phyloP scores from a whole-genome alignment of 805 yeast genomes.

The Kodamaea laetipori region DNA sequence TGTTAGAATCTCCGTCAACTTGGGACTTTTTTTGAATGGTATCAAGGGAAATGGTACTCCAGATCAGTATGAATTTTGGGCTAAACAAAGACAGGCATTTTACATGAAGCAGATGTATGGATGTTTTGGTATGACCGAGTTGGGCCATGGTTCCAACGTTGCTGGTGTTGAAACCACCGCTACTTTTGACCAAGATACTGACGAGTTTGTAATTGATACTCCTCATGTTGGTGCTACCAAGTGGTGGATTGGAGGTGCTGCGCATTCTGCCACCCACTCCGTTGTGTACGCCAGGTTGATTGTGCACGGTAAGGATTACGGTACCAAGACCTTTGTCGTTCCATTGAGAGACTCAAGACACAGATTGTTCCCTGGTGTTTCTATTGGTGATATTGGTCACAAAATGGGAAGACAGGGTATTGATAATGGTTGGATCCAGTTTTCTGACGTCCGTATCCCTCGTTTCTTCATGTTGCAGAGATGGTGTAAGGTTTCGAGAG shows the following conservation, averaged over 20 bases:
- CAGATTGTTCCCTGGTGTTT: slow-evolving; percentile 45
- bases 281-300: slow-evolving; percentile 45
- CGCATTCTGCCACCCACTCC: slow-evolving; percentile 48
- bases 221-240: slow-evolving; percentile 52
- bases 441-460: slow-evolving; percentile 45
- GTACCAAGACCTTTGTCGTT: slow-evolving; percentile 48
- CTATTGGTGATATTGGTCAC: slow-evolving; percentile 49
- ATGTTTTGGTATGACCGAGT: slow-evolving; percentile 91
- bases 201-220: slow-evolving; percentile 46
- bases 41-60: slow-evolving; percentile 45
- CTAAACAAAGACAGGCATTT: slow-evolving; percentile 34
- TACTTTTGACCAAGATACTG: slow-evolving; percentile 41
- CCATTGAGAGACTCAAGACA: slow-evolving; percentile 48
- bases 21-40: slow-evolving; percentile 43
- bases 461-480: slow-evolving; percentile 49
- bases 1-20: slow-evolving; percentile 40
- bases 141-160: slow-evolving; percentile 85
- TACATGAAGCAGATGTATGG: slow-evolving; percentile 56
- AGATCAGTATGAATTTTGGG: slow-evolving; percentile 42
- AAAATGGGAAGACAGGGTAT: slow-evolving; percentile 53
- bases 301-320: slow-evolving; percentile 47
- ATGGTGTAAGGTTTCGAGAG: slow-evolving; percentile 42
- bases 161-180: slow-evolving; percentile 88
- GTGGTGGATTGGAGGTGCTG: slow-evolving; percentile 56
- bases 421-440: slow-evolving; percentile 53